Base-by-base conservation (phyloP, 148 eudicot species). In the Vaccinium myrtillus region DNA sequence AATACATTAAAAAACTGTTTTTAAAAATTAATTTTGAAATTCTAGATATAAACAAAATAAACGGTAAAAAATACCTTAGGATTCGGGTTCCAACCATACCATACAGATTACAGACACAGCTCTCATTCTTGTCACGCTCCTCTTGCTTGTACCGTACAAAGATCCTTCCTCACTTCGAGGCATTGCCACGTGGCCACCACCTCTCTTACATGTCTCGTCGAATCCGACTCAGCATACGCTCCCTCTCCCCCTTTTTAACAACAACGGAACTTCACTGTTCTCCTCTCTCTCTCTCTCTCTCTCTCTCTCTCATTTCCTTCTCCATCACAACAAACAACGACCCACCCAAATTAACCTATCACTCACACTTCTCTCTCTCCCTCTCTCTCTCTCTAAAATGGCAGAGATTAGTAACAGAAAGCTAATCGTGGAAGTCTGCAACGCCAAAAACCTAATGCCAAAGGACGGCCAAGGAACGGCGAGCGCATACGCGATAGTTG, bases 391-490 rank as follows among this genome's bases (percentile, higher is more conserved):
- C 46, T 2, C 0, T 18, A 81, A 74, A 84, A 92, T 92, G 94
- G 86, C 87, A 1, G 92, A 90, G 58, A 46, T 54, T 56, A 81
- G 83, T 79, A 82, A 84, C 75, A 88, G 95, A 48, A 95, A 94
- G 88, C 67, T 96, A 43, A 79, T 90, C 0, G 98, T 96, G 5
- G 95, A 96, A 80, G 80, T 96, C 15, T 92, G 92, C 87, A 93
- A 91, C 36, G 98, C 98, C 5, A 92, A 90, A 77, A 96, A 94
- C 73, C 75, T 96, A 16, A 94, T 96, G 96, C 98, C 98, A 0
- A 96, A 96, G 82, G 98, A 96, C 83, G 98, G 98, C 69, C 96
- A 91, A 77, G 98, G 98, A 14, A 93, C 98, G 7, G 96, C 98
- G 0, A 93, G 95, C 74, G 92, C 98, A 1, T 94, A 89, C 58